Base-by-base conservation (phyloP, 495 filamentous ascomycete genomes). In the Staphylotrichum longicolle region DNA sequence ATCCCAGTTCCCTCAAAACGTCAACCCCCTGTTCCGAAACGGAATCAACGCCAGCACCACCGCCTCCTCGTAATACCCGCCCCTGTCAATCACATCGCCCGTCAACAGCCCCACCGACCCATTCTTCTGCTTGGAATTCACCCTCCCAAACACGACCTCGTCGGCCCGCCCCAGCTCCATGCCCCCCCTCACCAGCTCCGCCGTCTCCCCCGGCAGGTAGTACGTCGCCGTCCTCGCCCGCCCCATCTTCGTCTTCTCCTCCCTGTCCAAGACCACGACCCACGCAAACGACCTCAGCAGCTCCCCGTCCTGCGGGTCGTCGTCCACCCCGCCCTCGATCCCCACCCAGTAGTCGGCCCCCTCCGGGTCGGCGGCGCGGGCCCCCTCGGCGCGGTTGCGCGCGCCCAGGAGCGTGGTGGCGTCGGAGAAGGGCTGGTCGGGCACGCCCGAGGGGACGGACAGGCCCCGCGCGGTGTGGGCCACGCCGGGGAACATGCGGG, bases 211-310 rank as follows among this genome's bases (percentile, higher is more conserved):
- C 1, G 64, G 65, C 3, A 68, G 63, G 54, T 66, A 74, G 42
- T 60, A 72, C 10, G 65, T 57, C 41, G 66, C 64, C 8, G 68
- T 72, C 11, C 70, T 70, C 42, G 70, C 70, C 55, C 65, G 68
- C 33, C 69, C 69, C n/a, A 45, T 9, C 3, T 14, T 61, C 0
- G 53, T 41, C 10, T 54, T 61, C 0, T 34, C 55, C 42, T 40
- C 46, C 32, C 55, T 27, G 20, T 27, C 63, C 11, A 62, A 50
- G 5, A 73, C 62, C 11, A 63, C 65, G 30, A 70, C 57, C 69
- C 71, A 72, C 14, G 71, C 69, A 58, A 73, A 73, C 2, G 71
- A 65, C 60, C 66, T 50, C 45, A 73, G 5, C 50, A 53, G 2
- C 33, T 10, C 4, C 50, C 5, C 53, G 11, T 56, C 40, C 7